Evolutionary conservation across 1,139 yeast genomes (phyloP), one percentile per base, ranked within the genome.

Genomic region (Yarrowia galli): DNA sequence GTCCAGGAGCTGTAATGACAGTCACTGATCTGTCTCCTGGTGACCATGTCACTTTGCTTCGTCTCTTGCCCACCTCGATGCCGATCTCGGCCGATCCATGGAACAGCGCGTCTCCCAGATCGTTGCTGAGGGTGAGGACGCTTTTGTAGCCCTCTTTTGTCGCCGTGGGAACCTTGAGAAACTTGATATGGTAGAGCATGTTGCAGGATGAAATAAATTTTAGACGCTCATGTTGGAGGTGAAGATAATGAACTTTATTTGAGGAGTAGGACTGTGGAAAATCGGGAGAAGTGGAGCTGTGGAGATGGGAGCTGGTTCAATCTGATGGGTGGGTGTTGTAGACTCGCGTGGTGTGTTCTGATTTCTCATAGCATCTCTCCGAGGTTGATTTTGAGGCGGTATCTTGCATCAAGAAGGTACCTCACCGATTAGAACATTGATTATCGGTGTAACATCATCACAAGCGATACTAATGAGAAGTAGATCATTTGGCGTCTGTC

Each of bases 31-130:
- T 69, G 67, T 58, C 40, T 18, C 72, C 72, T 10, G 72, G 40
- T 12, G 42, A 46, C 74, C 74, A 72, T 12, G 49, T 28, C 23
- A 67, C 67, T 25, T 20, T 53, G 48, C 48, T 35, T 25, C 60
- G 13, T 13, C 23, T 20, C 12, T 60, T 36, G 2, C 51, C 23
- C 3, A 40, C 40, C 20, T 43, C 58, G 4, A 70, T 68, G 10
- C 65, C 61, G 38, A 72, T 53, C 1, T 67, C 69, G 10, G 71
- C 73, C 35, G 71, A 69, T 10, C 79, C 79, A 67, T 70, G 73
- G 69, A 75, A 77, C 64, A 71, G 74, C 49, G 67, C 67, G 54
- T 77, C 79, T 0, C 79, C 79, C 16, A 77, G 70, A 65, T 77
- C 79, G 61, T 77, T 77, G n/a, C 75, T 70, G 51, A 77, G 69